phyloP scores from a whole-genome alignment of 495 filamentous ascomycete species.

The Bacidia rubella region DNA sequence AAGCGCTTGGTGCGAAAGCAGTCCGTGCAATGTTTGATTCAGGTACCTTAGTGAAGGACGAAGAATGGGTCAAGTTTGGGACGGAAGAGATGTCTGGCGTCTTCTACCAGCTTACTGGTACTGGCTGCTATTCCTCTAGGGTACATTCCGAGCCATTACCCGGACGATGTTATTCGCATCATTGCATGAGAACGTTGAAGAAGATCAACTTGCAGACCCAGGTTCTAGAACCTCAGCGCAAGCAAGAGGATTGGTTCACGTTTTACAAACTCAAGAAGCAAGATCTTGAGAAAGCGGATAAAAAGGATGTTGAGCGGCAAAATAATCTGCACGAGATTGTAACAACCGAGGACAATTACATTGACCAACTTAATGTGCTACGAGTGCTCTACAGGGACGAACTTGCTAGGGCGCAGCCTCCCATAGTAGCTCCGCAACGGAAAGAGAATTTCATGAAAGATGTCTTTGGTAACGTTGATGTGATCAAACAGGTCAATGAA shows the following conservation, averaged over 20 bases:
- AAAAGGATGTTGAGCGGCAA: conserved; percentile 86
- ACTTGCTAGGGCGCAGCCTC: conserved; percentile 56
- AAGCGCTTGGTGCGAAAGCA: conserved; percentile 66
- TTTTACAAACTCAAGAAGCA: conserved; percentile 82
- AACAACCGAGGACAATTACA: conserved; percentile 80
- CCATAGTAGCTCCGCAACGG: conserved; percentile 64
- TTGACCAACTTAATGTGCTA: conserved; percentile 75
- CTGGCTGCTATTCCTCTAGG: conserved; percentile 77
- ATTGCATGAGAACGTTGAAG: conserved; percentile 86
- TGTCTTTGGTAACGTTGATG: conserved; percentile 84
- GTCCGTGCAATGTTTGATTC: conserved; percentile 69
- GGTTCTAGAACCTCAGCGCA: conserved; percentile 51
- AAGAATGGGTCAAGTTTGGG: conserved; percentile 96
- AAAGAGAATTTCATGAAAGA: conserved; percentile 63
- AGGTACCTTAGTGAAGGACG: conserved; percentile 70
- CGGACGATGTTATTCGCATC: conserved; percentile 82
- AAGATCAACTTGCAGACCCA: conserved; percentile 76
- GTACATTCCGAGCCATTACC: conserved; percentile 62
- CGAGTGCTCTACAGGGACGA: conserved; percentile 77
- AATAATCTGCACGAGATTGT: conserved; percentile 95
- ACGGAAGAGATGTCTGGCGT: conserved; percentile 66
- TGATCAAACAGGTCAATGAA: conserved; percentile 82
- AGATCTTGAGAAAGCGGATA: conserved; percentile 47
- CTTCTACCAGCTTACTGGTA: conserved; percentile 83
- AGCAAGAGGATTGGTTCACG: conserved; percentile 73